Evolutionary conservation across 768 basidiomycete species (phyloP).

Genomic region (Amanita jacksonii): DNA sequence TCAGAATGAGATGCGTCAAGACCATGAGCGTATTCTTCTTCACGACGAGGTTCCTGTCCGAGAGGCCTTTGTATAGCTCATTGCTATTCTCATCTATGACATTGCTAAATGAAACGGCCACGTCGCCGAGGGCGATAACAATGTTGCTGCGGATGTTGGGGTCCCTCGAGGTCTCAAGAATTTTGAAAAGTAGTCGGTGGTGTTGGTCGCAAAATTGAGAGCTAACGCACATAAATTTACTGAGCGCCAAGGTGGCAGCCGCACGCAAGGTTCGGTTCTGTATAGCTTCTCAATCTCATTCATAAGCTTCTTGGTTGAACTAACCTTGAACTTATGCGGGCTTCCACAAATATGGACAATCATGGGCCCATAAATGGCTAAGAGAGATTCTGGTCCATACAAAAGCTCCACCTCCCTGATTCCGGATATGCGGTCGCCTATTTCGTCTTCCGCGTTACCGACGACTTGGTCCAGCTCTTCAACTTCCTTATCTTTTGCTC

Average conservation of each 20-base stretch:
- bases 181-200: slow-evolving; percentile 83
- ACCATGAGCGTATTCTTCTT: slow-evolving; percentile 99
- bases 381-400: slow-evolving; percentile 70
- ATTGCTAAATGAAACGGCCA: slow-evolving; percentile 95
- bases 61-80: slow-evolving; percentile 88
- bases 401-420: slow-evolving; percentile 84
- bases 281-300: slow-evolving; percentile 4
- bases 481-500: slow-evolving; percentile 48
- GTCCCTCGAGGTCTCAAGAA: slow-evolving; percentile 87
- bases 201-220: slow-evolving; percentile 89
- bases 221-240: slow-evolving; percentile 95
- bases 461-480: slow-evolving; percentile 97
- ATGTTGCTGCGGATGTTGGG: slow-evolving; percentile 90
- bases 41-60: slow-evolving; percentile 77
- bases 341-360: slow-evolving; percentile 85
- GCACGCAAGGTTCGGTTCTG: slow-evolving; percentile 84
- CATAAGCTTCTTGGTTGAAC: slow-evolving; percentile 9
- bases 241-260: slow-evolving; percentile 80
- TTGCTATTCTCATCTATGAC: slow-evolving; percentile 97
- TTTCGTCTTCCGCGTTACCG: slow-evolving; percentile 97
- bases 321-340: slow-evolving; percentile 84
- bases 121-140: slow-evolving; percentile 95
- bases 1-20: slow-evolving; percentile 89
- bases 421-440: slow-evolving; percentile 81
- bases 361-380: slow-evolving; percentile 84